Conservation (phyloP, 805 yeast genomes). For the Kazachstania africana region DNA sequence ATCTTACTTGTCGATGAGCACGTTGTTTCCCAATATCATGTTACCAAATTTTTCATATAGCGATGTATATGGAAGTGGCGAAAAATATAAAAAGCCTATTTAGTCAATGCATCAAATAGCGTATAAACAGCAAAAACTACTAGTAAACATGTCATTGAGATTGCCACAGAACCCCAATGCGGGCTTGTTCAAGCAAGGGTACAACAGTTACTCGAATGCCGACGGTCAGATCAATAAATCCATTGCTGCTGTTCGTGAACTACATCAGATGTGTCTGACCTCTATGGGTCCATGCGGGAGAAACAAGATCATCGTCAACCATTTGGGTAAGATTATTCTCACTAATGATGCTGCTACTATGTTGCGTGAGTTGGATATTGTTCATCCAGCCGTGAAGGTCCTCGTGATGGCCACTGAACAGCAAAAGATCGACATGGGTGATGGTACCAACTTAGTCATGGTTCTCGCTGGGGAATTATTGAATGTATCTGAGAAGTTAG, state of each 20-base stretch:
- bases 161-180: slow-evolving; percentile 88
- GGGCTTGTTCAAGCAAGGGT: slow-evolving; percentile 92
- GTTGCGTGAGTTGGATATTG: slow-evolving; percentile 82
- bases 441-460: slow-evolving; percentile 83
- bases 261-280: slow-evolving; percentile 81
- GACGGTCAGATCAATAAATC: slow-evolving; percentile 93
- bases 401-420: slow-evolving; percentile 94
- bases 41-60: too few species aligned
- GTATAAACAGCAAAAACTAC: too few species aligned
- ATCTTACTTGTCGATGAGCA: too few species aligned
- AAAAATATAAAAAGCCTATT: too few species aligned
- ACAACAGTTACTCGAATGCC: slow-evolving; percentile 71
- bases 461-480: slow-evolving; percentile 88
- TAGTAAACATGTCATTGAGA: slow-evolving; percentile 91
- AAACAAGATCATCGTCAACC: slow-evolving; percentile 88
- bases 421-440: slow-evolving; percentile 96
- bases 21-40: too few species aligned
- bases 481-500: slow-evolving; percentile 72
- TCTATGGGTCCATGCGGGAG: slow-evolving; percentile 97
- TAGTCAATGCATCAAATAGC: too few species aligned
- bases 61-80: too few species aligned
- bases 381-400: slow-evolving; percentile 94
- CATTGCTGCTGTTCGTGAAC: slow-evolving; percentile 88
- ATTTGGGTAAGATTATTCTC: slow-evolving; percentile 72
- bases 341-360: slow-evolving; percentile 98